Base-by-base conservation (phyloP, 306 rosid species). In the Glycine tomentella region DNA sequence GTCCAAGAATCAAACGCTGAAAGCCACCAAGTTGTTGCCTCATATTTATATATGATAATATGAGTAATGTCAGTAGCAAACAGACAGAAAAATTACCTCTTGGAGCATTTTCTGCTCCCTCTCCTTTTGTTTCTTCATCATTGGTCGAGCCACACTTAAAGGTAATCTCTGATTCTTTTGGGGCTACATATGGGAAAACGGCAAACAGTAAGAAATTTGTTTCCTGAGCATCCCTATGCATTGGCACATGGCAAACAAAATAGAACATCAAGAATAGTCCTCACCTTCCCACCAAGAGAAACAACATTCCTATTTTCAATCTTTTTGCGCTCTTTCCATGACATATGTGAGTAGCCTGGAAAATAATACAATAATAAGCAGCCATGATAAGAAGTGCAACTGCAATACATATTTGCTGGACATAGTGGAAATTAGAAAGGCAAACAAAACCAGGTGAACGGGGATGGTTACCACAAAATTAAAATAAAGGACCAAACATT, bases 271-370 rank as follows among this genome's bases (percentile, higher is more conserved):
- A 42, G 63, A 62, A 80, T 33, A 50, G 34, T 56, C 38, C 84
- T 69, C 84, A 92, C 97, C 95, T 95, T 95, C 67, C 97, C 97
- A 56, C 98, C 97, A 45, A 92, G 91, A 69, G 95, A 86, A 77
- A 91, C 87, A n/a, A 91, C 81, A 79, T 87, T 95, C 75, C 20
- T 84, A 80, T 90, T 82, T 86, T 95, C 97, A 53, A 85, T 74
- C 78, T 86, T 90, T 80, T 95, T 95, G 70, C 87, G 88, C 73
- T 92, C 95, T 78, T 88, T 95, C 97, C 98, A 95, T 71, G 95
- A 40, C 97, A 92, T 92, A 84, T 91, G 91, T 0, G 88, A 86
- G 78, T 87, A 69, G 52, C 95, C 97, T 92, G 81, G 31, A 57
- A 82, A 73, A 69, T 25, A 25, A 25, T 69, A 67, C 10, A 16